Conservation (phyloP, 208 protist genomes). For the Wallacemonas sp. region DNA sequence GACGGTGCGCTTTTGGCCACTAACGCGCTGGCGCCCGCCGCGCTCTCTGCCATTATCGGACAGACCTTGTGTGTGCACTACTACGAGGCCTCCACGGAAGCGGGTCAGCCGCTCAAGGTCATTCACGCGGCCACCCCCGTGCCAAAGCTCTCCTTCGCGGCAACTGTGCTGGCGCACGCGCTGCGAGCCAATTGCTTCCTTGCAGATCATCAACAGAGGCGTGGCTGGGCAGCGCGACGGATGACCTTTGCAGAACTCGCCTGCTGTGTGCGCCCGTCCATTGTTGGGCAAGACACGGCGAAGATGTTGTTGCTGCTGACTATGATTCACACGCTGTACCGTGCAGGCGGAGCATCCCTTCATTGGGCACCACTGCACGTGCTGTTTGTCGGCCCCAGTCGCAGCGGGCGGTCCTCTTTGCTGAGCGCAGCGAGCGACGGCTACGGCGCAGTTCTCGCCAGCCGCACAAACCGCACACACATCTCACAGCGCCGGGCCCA, state of each 20-base stretch:
- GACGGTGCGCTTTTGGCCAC: constrained; percentile 22
- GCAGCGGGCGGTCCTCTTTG: constrained; percentile 62
- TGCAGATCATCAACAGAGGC: background rate
- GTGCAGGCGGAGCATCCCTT: background rate
- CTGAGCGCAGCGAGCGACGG: constrained; percentile 33
- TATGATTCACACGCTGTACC: constrained; percentile 54
- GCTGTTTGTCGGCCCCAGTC: constrained; percentile 54
- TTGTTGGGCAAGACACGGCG: constrained; percentile 48
- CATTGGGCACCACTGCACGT: constrained; percentile 44
- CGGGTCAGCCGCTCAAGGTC: constrained; percentile 37
- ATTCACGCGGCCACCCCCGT: constrained; percentile 39
- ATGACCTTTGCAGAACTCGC: constrained; percentile 8
- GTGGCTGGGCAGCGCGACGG: background rate
- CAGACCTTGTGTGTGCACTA: constrained; percentile 24
- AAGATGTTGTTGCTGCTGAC: constrained; percentile 62
- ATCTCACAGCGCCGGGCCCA: constrained; percentile 12
- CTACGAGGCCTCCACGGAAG: constrained; percentile 43
- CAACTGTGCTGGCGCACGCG: background rate
- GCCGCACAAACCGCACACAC: constrained; percentile 45
- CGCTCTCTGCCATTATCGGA: constrained; percentile 12
- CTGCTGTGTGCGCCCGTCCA: constrained; percentile 31
- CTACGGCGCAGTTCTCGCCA: constrained; percentile 40
- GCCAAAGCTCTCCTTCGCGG: background rate
- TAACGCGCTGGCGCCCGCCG: constrained; percentile 38
- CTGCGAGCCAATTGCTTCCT: constrained; percentile 2